phyloP scores from a whole-genome alignment of 2,329 filamentous ascomycete species.

The Ascochyta pisi region DNA sequence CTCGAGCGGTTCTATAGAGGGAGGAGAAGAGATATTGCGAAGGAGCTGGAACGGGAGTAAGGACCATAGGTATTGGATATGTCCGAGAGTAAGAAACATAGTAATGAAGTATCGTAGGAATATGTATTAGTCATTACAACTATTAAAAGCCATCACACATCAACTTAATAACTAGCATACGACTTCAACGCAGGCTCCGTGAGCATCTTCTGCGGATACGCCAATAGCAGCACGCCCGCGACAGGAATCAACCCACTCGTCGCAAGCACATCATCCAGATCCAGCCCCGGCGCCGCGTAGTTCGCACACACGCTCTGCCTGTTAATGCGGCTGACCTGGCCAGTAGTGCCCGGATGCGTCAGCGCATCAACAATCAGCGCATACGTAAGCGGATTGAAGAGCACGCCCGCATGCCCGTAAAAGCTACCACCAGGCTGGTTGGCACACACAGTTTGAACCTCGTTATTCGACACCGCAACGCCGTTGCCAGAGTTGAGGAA shows the following conservation, averaged over 20 bases:
- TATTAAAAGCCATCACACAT: not conserved
- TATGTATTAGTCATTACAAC: not conserved
- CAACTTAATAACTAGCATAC: not conserved
- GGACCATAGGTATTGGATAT: not conserved
- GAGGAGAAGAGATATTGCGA: conserved; percentile 60
- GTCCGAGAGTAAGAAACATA: no score
- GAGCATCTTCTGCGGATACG: no score
- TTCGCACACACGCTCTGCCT: conserved; percentile 50
- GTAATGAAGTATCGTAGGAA: no score
- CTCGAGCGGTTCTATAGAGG: conserved; percentile 80
- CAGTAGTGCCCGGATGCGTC: conserved; percentile 56
- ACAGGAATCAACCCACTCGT: conserved; percentile 54
- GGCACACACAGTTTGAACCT: conserved; percentile 56
- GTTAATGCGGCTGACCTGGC: conserved; percentile 49
- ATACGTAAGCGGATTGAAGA: conserved; percentile 58
- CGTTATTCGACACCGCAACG: conserved; percentile 59
- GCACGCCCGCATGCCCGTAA: conserved; percentile 59
- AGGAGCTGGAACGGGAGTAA: conserved; percentile 11
- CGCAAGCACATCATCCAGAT: conserved; percentile 54
- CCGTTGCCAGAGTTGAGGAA: conserved; percentile 52
- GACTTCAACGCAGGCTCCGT: conserved; percentile 45
- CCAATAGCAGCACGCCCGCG: conserved; percentile 23
- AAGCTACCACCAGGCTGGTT: conserved; percentile 52
- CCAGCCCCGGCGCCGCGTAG: conserved; percentile 49
- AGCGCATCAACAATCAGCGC: conserved; percentile 58